phyloP scores from a whole-genome alignment of 345 rosid species.

The Brassica napus region DNA sequence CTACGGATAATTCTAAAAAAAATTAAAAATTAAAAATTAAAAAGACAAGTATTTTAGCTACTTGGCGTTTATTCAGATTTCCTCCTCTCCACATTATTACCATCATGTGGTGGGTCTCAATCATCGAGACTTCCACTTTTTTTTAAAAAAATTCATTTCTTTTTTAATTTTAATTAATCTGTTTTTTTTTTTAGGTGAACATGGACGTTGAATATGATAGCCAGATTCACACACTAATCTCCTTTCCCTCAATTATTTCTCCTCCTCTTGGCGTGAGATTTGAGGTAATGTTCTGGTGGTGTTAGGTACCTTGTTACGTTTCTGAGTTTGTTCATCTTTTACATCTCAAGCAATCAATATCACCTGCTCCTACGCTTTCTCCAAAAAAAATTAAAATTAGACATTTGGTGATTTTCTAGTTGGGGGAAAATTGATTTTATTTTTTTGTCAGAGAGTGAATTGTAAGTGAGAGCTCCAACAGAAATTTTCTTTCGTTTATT shows the following conservation, averaged over 20 bases:
- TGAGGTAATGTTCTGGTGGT: constrained; percentile 38
- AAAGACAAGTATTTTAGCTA: constrained; percentile 2
- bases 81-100: constrained; percentile 19
- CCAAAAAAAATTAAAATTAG: background rate
- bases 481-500: background rate
- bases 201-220: constrained; percentile 42
- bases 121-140: constrained; percentile 38
- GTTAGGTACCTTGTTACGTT: constrained; percentile 40
- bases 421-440: background rate
- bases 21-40: background rate
- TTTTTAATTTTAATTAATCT: constrained; percentile 27
- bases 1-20: background rate
- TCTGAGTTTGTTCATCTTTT: constrained; percentile 38
- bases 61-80: constrained; percentile 23
- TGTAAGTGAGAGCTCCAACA: constrained; percentile 66
- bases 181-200: constrained; percentile 32
- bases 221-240: constrained; percentile 36
- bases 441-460: constrained; percentile 46
- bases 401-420: constrained; percentile 16
- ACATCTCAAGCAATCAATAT: constrained; percentile 37
- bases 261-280: constrained; percentile 50
- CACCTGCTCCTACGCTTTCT: constrained; percentile 27
- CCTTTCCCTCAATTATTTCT: constrained; percentile 33
- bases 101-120: constrained; percentile 47
- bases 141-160: background rate